Percentiles rank a stretch among this genome's conserved stretches.
Conservation (phyloP, 495 filamentous ascomycete genomes). For the Oleoguttula mirabilis region DNA sequence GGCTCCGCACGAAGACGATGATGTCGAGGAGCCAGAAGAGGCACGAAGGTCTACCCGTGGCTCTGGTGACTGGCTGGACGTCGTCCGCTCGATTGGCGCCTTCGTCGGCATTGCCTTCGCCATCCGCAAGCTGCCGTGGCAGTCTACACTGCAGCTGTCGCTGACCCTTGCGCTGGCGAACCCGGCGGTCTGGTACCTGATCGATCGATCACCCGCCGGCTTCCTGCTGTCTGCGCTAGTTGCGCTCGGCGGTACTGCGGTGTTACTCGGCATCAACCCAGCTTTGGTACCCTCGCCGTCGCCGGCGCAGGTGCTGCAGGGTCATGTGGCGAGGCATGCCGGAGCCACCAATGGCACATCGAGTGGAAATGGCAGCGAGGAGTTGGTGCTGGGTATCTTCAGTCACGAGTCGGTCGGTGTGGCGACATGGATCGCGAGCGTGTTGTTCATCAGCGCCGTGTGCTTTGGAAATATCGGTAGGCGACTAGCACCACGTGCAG, state of each 20-base stretch:
- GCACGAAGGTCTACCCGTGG: slow-evolving; percentile 7
- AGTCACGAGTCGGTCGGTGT: slow-evolving; percentile 67
- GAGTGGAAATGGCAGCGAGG: slow-evolving; percentile 15
- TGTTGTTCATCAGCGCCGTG: slow-evolving; percentile 84
- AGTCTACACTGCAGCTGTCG: slow-evolving; percentile 86
- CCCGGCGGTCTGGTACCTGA: slow-evolving; percentile 87
- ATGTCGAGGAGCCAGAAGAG: slow-evolving; percentile 2
- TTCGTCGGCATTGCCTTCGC: slow-evolving; percentile 96
- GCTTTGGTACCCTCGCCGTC: slow-evolving; percentile 61
- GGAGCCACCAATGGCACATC: slow-evolving; percentile 5
- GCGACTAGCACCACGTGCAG: slow-evolving; percentile 57
- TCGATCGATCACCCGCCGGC: slow-evolving; percentile 79
- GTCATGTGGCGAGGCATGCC: neutral
- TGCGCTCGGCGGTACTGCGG: slow-evolving; percentile 57
- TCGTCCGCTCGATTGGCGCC: slow-evolving; percentile 76
- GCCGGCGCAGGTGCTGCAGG: slow-evolving; percentile 6
- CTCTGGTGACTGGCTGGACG: slow-evolving; percentile 52
- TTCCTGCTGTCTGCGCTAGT: slow-evolving; percentile 62
- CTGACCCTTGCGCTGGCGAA: slow-evolving; percentile 84
- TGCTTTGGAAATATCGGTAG: slow-evolving; percentile 95
- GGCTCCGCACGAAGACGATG: slow-evolving; percentile 22
- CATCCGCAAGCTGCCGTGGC: slow-evolving; percentile 83
- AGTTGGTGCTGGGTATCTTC: slow-evolving; percentile 42
- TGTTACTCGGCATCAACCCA: slow-evolving; percentile 61
- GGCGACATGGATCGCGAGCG: slow-evolving; percentile 77